phyloP scores from a whole-genome alignment of 768 basidiomycete species.

The Amanita pseudoporphyria region DNA sequence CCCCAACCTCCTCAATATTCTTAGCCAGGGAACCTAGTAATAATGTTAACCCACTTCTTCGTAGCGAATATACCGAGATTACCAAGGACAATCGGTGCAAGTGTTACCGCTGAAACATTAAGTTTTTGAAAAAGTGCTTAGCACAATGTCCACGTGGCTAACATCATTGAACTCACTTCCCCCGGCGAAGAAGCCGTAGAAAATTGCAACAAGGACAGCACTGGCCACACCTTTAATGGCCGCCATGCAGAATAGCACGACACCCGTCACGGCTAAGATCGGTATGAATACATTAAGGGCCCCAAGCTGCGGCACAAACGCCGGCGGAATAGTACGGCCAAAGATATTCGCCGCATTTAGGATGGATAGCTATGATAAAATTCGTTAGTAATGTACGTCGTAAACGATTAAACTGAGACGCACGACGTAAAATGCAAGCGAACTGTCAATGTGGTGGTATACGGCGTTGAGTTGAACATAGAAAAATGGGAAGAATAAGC shows the following conservation, averaged over 20 bases:
- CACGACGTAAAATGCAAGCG: conserved; percentile 42
- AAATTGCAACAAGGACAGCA: no score
- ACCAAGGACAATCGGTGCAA: conserved; percentile 20
- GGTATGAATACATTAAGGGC: conserved; percentile 32
- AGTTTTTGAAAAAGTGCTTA: conserved; percentile 7
- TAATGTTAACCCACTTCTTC: neutral
- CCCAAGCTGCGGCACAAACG: conserved; percentile 31
- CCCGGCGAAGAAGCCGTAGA: no score
- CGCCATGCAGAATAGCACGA: no score
- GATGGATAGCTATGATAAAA: no score
- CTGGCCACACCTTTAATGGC: conserved; percentile 25
- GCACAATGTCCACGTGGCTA: conserved; percentile 1
- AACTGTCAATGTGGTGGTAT: conserved; percentile 26
- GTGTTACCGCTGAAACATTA: no score
- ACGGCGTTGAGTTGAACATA: conserved; percentile 42
- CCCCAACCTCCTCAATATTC: no score
- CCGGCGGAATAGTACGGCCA: conserved; percentile 39
- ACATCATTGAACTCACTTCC: conserved; percentile 14
- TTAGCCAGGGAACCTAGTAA: conserved; percentile 22
- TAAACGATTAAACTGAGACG: conserved; percentile 7
- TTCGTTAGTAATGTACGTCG: neutral
- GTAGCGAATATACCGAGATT: conserved; percentile 16
- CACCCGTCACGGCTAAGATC: conserved; percentile 22
- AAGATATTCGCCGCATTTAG: conserved; percentile 37
- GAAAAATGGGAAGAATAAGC: conserved; percentile 37